These are phyloP conservation scores for Colletotrichum horii DNA, from an alignment of 2,329 filamentous ascomycete species.

Conservation along the genomic window DNA sequence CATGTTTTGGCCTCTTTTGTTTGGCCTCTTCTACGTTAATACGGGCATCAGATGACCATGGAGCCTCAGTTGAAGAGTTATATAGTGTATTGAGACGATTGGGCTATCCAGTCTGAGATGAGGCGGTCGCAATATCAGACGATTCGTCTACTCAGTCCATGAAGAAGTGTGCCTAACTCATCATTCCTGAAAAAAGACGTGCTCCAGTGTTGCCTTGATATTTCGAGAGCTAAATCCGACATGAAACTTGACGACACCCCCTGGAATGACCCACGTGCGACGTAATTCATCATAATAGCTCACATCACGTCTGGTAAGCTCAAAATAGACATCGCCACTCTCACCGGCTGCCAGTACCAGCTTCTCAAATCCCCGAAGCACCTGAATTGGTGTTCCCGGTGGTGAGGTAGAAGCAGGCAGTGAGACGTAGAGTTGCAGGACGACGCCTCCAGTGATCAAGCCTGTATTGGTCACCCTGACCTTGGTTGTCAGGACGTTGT, in stretches of 20 bases:
- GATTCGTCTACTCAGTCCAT: rapidly evolving
- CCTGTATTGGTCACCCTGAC: constrained; percentile 71
- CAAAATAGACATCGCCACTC: constrained; percentile 53
- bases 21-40: too few species aligned
- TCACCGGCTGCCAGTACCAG: constrained; percentile 54
- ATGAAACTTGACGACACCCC: constrained; percentile 44
- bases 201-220: background rate
- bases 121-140: background rate
- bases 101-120: background rate
- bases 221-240: constrained; percentile 35
- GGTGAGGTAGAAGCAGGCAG: constrained; percentile 34
- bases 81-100: background rate
- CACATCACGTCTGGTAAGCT: constrained; percentile 64
- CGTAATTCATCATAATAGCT: constrained; percentile 67
- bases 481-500: constrained; percentile 57
- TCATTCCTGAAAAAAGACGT: background rate
- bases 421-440: constrained; percentile 65
- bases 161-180: too few species aligned
- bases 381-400: constrained; percentile 50
- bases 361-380: constrained; percentile 72
- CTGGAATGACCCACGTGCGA: constrained; percentile 65
- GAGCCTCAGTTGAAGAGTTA: background rate
- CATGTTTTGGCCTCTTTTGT: background rate
- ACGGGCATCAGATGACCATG: too few species aligned
- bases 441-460: constrained; percentile 63